phyloP scores from a whole-genome alignment of 1,284 basidiomycete species.

The Tetrapyrgos nigripes region DNA sequence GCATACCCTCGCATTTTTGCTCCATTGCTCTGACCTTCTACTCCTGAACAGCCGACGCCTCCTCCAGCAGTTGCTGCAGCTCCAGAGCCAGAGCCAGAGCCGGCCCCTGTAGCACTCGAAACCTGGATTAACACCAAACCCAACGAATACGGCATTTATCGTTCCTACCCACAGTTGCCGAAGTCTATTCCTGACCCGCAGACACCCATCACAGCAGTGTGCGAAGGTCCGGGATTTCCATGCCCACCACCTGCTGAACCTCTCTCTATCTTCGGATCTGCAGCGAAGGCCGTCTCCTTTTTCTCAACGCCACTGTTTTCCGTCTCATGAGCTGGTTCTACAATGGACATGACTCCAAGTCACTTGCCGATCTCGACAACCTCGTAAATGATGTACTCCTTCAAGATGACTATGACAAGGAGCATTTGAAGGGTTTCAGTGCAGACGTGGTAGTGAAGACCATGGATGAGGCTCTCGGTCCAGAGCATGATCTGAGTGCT shows the following conservation, averaged over 20 bases:
- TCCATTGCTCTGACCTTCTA: no score
- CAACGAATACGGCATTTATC: conserved; percentile 4
- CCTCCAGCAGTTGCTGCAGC: no score
- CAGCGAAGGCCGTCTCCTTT: background rate
- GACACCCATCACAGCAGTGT: background rate
- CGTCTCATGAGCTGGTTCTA: conserved; percentile 13
- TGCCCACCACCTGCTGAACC: background rate
- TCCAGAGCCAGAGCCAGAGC: background rate
- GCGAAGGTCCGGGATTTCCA: conserved; percentile 1
- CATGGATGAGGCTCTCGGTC: background rate
- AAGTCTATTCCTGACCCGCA: conserved; percentile 4
- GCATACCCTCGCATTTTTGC: no score
- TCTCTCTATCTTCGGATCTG: conserved; percentile 2
- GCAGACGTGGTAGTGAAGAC: background rate
- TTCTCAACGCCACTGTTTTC: conserved; percentile 1
- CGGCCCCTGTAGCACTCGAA: no score
- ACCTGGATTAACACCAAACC: conserved; percentile 1
- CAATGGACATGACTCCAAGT: background rate
- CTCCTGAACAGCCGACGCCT: no score
- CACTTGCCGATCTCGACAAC: background rate
- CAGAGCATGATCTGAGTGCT: background rate
- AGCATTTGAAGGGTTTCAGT: no score
- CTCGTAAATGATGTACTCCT: no score
- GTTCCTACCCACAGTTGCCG: background rate
- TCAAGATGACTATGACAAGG: no score